These are phyloP conservation scores for Phaseolus coccineus DNA, from an alignment of 331 rosid species.

Conservation along the genomic window DNA sequence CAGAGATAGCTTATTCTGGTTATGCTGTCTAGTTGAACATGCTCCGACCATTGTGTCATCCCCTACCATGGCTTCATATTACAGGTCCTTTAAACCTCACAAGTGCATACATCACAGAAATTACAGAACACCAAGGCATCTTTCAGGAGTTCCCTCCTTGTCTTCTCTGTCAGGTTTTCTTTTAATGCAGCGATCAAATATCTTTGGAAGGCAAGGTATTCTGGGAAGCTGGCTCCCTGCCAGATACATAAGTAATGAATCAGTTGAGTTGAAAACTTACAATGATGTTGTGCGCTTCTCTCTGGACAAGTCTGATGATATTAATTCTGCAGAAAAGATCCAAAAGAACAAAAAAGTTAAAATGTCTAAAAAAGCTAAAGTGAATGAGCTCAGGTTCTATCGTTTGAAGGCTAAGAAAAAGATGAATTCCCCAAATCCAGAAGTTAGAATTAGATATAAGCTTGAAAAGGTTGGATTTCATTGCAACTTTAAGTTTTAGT, in stretches of 20 bases:
- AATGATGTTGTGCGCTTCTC: conserved; percentile 68
- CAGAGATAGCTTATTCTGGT: conserved; percentile 59
- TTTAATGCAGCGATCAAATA: conserved; percentile 42
- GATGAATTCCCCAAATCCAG: conserved; percentile 88
- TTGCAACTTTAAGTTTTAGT: background rate
- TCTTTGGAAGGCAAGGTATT: conserved; percentile 33
- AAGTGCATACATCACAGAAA: conserved; percentile 45
- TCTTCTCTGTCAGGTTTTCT: conserved; percentile 33
- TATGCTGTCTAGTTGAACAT: conserved; percentile 48
- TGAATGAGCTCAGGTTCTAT: conserved; percentile 79
- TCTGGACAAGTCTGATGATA: conserved; percentile 45
- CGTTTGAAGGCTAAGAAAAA: conserved; percentile 90
- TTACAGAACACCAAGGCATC: conserved; percentile 39
- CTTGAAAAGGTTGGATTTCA: conserved; percentile 73
- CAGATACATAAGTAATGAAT: conserved; percentile 59
- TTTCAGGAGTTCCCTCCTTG: conserved; percentile 33
- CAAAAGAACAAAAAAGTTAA: conserved; percentile 50
- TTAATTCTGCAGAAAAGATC: conserved; percentile 34
- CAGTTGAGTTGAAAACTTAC: conserved; percentile 64
- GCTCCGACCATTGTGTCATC: conserved; percentile 46
- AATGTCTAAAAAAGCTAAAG: conserved; percentile 76
- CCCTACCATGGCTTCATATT: conserved; percentile 30
- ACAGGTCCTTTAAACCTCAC: conserved; percentile 31
- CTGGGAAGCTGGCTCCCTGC: conserved; percentile 49
- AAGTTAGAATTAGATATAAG: conserved; percentile 86